phyloP scores from a whole-genome alignment of 1,284 basidiomycete species.

The Heterobasidion annosum region DNA sequence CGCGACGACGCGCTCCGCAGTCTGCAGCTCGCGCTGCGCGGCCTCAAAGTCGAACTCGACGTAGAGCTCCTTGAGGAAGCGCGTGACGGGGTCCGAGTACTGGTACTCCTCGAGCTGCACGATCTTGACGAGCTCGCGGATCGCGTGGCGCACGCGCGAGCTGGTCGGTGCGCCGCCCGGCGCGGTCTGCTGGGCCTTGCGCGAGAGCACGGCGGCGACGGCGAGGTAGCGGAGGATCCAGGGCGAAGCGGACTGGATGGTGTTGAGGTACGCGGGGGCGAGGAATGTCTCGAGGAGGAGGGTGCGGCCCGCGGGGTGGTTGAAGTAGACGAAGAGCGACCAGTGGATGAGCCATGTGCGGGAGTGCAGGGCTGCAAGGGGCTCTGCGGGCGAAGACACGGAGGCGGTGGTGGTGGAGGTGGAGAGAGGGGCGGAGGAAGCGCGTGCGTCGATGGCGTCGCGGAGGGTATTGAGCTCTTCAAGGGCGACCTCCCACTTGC shows the following conservation, averaged over 20 bases:
- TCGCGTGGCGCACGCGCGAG: slow-evolving; percentile 72
- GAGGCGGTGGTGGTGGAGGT: slow-evolving; percentile 37
- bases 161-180: slow-evolving; percentile 35
- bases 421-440: slow-evolving; percentile 36
- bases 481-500: slow-evolving; percentile 90
- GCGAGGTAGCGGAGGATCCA: slow-evolving; percentile 96
- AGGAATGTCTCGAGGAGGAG: slow-evolving; percentile 95
- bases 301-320: slow-evolving; percentile 89
- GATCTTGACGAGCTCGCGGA: slow-evolving; percentile 84
- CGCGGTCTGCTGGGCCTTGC: slow-evolving; percentile 45
- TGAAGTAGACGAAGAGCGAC: slow-evolving; percentile 98
- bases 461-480: slow-evolving; percentile 91
- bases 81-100: slow-evolving; percentile 89
- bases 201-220: slow-evolving; percentile 86
- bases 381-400: slow-evolving; percentile 36
- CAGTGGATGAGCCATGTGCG: slow-evolving; percentile 97
- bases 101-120: slow-evolving; percentile 93
- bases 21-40: slow-evolving; percentile 75
- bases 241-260: slow-evolving; percentile 92
- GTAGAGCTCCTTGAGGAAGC: slow-evolving; percentile 91
- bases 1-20: slow-evolving; percentile 78
- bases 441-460: slow-evolving; percentile 82
- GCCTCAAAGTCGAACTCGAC: slow-evolving; percentile 88
- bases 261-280: slow-evolving; percentile 93
- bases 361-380: slow-evolving; percentile 83